Conservation (phyloP, 768 basidiomycete genomes). For the Sarcomyxa edulis region DNA sequence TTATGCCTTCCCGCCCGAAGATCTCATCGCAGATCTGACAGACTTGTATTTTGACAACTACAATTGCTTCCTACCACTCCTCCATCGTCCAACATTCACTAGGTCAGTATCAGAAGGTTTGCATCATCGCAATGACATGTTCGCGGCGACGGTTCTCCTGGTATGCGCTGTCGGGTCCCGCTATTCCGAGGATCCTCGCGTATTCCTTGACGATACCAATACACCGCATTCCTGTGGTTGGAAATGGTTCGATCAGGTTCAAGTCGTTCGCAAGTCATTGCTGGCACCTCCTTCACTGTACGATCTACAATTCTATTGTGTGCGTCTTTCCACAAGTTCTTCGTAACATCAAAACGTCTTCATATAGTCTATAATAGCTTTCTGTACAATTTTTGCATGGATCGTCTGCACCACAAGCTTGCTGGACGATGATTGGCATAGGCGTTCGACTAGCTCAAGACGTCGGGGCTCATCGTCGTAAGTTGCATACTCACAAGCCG, state of each 20-base stretch:
- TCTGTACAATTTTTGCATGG: conserved; percentile 41
- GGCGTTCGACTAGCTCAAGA: conserved; percentile 74
- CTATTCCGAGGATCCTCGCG: conserved; percentile 56
- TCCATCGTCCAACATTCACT: conserved; percentile 72
- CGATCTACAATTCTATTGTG: conserved; percentile 69
- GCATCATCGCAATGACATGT: conserved; percentile 43
- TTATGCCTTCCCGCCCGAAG: conserved; percentile 46
- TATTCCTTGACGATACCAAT: conserved; percentile 41
- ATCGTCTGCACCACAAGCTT: conserved; percentile 44
- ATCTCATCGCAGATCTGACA: conserved; percentile 50
- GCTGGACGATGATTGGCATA: conserved; percentile 61
- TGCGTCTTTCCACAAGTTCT: conserved; percentile 24
- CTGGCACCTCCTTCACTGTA: conserved; percentile 55
- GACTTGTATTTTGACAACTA: conserved; percentile 59
- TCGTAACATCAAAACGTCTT: neutral
- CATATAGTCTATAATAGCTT: conserved; percentile 27
- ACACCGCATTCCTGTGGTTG: conserved; percentile 46
- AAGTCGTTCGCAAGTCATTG: conserved; percentile 55
- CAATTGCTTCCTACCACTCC: conserved; percentile 55
- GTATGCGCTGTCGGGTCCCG: conserved; percentile 26
- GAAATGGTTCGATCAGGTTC: conserved; percentile 64
- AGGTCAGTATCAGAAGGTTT: conserved; percentile 39
- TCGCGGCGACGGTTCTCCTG: conserved; percentile 44
- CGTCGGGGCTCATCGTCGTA: conserved; percentile 61
- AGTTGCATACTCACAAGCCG: conserved; percentile 23